Evolutionary conservation across 352 stramenopile species (phyloP).

Genomic region (Phytopythium chamaehyphon): DNA sequence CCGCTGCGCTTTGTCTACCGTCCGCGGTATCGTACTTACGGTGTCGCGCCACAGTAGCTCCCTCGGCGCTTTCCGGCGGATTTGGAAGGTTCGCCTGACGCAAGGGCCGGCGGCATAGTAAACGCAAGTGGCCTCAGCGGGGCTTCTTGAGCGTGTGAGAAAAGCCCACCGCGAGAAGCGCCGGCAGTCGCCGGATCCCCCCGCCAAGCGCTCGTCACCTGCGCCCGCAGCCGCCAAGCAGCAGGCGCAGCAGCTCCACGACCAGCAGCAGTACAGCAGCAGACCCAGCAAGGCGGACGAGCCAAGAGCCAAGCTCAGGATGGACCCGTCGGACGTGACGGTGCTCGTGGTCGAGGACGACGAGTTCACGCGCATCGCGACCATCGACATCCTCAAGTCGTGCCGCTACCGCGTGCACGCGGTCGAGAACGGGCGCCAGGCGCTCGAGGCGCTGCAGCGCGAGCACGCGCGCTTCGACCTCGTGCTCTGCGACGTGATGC

Average conservation of each 20-base stretch:
- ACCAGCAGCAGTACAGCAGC: background rate
- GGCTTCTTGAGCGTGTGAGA: no score
- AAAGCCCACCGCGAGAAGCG: no score
- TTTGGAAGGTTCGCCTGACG: no score
- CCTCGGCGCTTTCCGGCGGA: no score
- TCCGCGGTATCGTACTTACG: no score
- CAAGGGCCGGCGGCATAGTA: no score
- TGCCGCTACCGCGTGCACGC: constrained; percentile 81
- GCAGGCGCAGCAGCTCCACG: background rate
- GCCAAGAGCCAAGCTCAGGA: constrained; percentile 12
- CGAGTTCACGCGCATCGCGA: constrained; percentile 87
- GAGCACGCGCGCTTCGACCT: constrained; percentile 82
- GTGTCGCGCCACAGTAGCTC: no score
- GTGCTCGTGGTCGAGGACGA: constrained; percentile 88
- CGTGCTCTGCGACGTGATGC: constrained; percentile 88
- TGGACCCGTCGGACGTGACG: constrained; percentile 87
- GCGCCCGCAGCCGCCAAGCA: background rate
- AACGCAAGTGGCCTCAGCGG: no score
- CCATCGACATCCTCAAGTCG: constrained; percentile 86
- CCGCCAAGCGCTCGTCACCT: background rate
- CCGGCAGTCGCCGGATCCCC: no score
- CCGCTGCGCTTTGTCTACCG: no score
- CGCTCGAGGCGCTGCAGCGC: constrained; percentile 62
- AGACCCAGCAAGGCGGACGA: background rate
- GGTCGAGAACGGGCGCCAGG: constrained; percentile 80